Base-by-base conservation (phyloP, 495 filamentous ascomycete genomes). In the Aspergillus indologenus region DNA sequence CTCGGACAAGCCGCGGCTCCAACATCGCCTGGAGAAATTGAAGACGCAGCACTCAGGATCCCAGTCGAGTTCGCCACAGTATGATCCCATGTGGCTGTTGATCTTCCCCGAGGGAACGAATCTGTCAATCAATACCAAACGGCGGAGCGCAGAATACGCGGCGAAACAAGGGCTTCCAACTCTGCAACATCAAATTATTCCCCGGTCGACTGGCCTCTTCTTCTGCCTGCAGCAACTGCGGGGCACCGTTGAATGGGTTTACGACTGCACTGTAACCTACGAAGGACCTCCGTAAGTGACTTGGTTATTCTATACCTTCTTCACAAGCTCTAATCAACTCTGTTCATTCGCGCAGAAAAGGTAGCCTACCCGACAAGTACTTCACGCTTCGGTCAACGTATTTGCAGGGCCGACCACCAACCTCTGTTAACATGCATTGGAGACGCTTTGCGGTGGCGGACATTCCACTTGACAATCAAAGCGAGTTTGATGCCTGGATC, bases 21-120 rank as follows among this genome's bases (percentile, higher is more conserved):
- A 81, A 45, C 77, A 87, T 66, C 82, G 85, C 3, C 65, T 89
- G 45, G 72, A 79, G 51, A 86, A 85, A 65, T 70, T 89, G 45
- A 86, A 82, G 62, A 75, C 73, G 0, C 67, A 65, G 11, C 79
- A 82, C 60, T 61, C 68, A 0, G 81, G 82, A 15, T 82, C 82
- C 3, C 64, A 81, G 43, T 81, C 82, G 0, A 76, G 75, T 26
- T 62, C 70, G 8, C 69, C 75, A n/a, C 61, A 65, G 5, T 77
- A 83, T 55, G 83, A 88, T 64, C 86, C 86, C 0, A 88, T 88
- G 86, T 89, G 86, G 86, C 71, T 89, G 29, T 63, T 89, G 60
- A 85, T 89, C 49, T 89, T 87, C 63, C 86, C 86, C 14, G 86
- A 89, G 67, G 86, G 86, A 15, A 89, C 86, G 12, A 89, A 89